Evolutionary conservation across 2,329 filamentous ascomycete species (phyloP).

Genomic region (Beauveria medogensis): DNA sequence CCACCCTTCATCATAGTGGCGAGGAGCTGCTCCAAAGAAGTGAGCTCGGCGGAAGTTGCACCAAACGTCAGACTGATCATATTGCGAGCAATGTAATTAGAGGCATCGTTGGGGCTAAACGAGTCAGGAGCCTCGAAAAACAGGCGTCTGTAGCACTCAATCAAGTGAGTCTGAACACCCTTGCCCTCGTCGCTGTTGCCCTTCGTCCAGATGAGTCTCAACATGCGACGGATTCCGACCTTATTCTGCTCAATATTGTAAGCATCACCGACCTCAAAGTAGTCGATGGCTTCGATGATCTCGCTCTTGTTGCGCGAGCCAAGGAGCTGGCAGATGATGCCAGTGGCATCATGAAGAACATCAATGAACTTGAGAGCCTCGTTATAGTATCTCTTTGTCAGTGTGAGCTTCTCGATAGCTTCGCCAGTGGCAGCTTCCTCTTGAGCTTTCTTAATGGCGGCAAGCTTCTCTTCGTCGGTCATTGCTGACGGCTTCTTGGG

Average conservation of each 20-base stretch:
- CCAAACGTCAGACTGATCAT: conserved; percentile 99
- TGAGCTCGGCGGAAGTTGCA: conserved; percentile 87
- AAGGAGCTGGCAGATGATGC: conserved; percentile 75
- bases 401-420: conserved; percentile 75
- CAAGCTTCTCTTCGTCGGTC: conserved; percentile 71
- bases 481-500: conserved; percentile 58
- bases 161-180: conserved; percentile 90
- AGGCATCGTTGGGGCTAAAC: conserved; percentile 81
- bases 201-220: conserved; percentile 97
- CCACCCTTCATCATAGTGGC: conserved; percentile 97
- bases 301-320: conserved; percentile 97
- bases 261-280: conserved; percentile 88
- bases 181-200: conserved; percentile 99
- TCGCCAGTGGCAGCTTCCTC: conserved; percentile 86
- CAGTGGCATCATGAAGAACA: conserved; percentile 75
- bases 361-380: conserved; percentile 93
- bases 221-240: conserved; percentile 86
- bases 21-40: conserved; percentile 87
- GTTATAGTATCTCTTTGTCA: conserved; percentile 85
- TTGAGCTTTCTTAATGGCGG: conserved; percentile 67
- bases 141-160: conserved; percentile 90
- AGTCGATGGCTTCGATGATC: conserved; percentile 98
- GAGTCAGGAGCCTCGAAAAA: conserved; percentile 93
- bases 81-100: conserved; percentile 92
- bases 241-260: conserved; percentile 95